phyloP scores from a whole-genome alignment of 495 filamentous ascomycete genomes.

The Chaetomidium leptoderma region DNA sequence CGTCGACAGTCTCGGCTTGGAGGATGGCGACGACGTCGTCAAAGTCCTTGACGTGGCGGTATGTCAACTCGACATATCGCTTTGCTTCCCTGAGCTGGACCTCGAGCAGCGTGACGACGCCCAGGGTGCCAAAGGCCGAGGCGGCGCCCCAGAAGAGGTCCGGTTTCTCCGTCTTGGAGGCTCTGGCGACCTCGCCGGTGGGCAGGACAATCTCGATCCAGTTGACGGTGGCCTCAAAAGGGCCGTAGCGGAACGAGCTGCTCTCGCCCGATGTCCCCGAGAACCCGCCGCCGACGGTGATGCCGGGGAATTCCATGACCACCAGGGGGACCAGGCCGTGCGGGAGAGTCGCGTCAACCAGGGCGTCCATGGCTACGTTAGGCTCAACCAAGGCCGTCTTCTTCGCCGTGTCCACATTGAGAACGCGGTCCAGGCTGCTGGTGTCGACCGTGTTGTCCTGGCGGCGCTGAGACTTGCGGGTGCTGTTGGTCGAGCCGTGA shows the following conservation, averaged over 20 bases:
- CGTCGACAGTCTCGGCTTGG: slow-evolving; percentile 27
- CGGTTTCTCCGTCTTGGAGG: slow-evolving; percentile 27
- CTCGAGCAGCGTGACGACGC: slow-evolving; percentile 53
- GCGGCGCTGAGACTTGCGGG: slow-evolving; percentile 50
- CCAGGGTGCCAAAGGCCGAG: slow-evolving; percentile 54
- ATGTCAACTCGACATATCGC: slow-evolving; percentile 53
- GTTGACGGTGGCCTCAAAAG: slow-evolving; percentile 53
- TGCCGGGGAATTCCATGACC: slow-evolving; percentile 61
- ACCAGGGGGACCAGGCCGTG: slow-evolving; percentile 54
- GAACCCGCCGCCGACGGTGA: slow-evolving; percentile 61
- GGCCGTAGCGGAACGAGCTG: slow-evolving; percentile 54
- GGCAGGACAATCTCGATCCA: slow-evolving; percentile 59
- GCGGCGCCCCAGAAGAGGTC: slow-evolving; percentile 56
- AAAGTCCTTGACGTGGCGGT: slow-evolving; percentile 45
- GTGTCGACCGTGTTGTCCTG: slow-evolving; percentile 40
- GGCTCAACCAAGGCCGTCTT: slow-evolving; percentile 55
- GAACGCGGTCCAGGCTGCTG: slow-evolving; percentile 34
- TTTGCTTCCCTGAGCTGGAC: slow-evolving; percentile 50
- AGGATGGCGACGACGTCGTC: slow-evolving; percentile 39
- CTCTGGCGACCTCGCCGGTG: slow-evolving; percentile 47
- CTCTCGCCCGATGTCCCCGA: slow-evolving; percentile 59
- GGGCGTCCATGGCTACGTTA: slow-evolving; percentile 61
- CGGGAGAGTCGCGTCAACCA: slow-evolving; percentile 50
- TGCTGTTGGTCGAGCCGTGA: slow-evolving; percentile 72
- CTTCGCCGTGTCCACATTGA: slow-evolving; percentile 36